Base-by-base conservation (phyloP, 805 yeast genomes). In the Pichia nanzhaoensis region DNA sequence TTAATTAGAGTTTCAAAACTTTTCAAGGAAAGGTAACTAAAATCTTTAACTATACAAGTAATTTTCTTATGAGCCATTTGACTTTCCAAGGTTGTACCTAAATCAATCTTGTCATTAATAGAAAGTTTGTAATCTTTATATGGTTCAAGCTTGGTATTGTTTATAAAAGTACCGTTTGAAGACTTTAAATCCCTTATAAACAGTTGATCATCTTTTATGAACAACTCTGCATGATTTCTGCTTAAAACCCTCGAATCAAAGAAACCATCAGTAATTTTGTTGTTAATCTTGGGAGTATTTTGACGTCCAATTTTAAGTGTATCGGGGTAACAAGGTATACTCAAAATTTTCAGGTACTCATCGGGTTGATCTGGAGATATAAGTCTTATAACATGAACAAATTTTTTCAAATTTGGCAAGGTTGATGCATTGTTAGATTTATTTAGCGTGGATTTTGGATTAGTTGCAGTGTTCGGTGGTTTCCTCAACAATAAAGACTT, bases 231-330 rank as follows among this genome's bases (percentile, higher is more conserved):
- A 65, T 93, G 99, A 58, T 86, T 93, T 52, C 99, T 71, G 17
- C 95, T 82, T 38, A 93, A 73, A 10, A 95, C 98, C 24, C 98
- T 71, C 10, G 96, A 87, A 65, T 93, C 98, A 59, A 93, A 93
- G 61, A 76, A 90, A 0, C 98, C 99, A 60, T 95, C 95, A 32
- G 84, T 82, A 2, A 85, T 69, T 50, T 73, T 77, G 32, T 78
- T 78, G 45, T 72, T 70, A 38, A 73, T 69, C 50, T 72, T 74
- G 3, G 85, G 70, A 51, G 83, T 84, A 16, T 85, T 82, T 39
- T 95, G 98, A 45, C 99, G 75, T 1, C 99, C 99, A 20, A 93
- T 70, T 59, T 87, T 87, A 42, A 90, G 66, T 3, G 87, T 80
- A 13, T 85, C 89, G 0, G 99, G 99, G 47, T 70, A 72, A 46